Percentiles rank a stretch among this genome's conserved stretches.
Evolutionary conservation across 2,329 filamentous ascomycete species (phyloP).

Genomic region (Teratosphaeria zuluensis): DNA sequence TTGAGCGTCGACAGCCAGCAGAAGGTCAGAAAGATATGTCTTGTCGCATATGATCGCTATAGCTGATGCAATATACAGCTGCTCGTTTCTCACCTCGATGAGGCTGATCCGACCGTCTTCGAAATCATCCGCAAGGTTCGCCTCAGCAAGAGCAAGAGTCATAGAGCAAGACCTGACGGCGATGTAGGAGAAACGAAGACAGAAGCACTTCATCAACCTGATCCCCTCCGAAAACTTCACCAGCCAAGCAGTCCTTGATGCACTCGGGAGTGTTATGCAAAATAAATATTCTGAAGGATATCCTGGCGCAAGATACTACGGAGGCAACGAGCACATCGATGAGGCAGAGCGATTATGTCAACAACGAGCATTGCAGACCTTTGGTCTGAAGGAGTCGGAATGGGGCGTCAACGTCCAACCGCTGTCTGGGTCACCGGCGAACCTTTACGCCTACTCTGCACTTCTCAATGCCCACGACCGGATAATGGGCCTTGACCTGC

Average conservation of each 20-base stretch:
- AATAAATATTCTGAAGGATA: conserved; percentile 99
- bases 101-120: conserved; percentile 79
- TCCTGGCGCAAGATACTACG: conserved; percentile 91
- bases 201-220: conserved; percentile 97
- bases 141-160: conserved; percentile 1
- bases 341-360: conserved; percentile 83
- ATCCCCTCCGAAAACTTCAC: conserved; percentile 96
- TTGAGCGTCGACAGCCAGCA: conserved; percentile 39
- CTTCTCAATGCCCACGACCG: conserved; percentile 84
- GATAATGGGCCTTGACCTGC: conserved; percentile 94
- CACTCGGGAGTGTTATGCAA: conserved; percentile 88
- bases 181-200: conserved; percentile 71
- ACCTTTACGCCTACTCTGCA: conserved; percentile 96
- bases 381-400: conserved; percentile 70
- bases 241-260: conserved; percentile 83
- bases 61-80: conserved; percentile 45
- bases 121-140: conserved; percentile 81
- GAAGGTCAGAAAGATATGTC: conserved; percentile 27
- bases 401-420: conserved; percentile 95
- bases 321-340: conserved; percentile 94
- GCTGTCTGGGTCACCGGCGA: conserved; percentile 70
- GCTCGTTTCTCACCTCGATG: conserved; percentile 65
- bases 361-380: conserved; percentile 77
- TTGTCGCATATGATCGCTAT: not conserved
- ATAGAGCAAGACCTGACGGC: conserved; percentile 5